phyloP scores from a whole-genome alignment of 768 basidiomycete species.

The Rhizopogon salebrosus region DNA sequence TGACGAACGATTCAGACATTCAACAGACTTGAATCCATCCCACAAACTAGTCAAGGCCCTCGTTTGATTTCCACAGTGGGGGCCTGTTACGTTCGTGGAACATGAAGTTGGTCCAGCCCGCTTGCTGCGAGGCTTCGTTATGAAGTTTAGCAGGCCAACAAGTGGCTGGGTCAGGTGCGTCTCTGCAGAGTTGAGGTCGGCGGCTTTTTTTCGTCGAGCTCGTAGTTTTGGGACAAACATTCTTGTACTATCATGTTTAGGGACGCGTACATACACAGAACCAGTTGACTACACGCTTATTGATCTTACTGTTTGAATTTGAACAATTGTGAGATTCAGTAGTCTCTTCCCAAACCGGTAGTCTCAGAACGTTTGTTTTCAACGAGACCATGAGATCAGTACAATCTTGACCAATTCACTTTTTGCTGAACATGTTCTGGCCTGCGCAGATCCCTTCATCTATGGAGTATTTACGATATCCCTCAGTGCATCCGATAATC shows the following conservation, averaged over 20 bases:
- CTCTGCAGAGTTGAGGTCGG: constrained; percentile 61
- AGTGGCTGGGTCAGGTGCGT: constrained; percentile 38
- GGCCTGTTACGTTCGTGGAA: constrained; percentile 77
- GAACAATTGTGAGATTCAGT: no score
- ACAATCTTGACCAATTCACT: no score
- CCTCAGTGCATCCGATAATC: no score
- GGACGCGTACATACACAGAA: no score
- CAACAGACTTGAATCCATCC: constrained; percentile 6
- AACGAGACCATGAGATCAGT: no score
- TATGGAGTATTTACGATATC: no score
- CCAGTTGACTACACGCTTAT: background rate
- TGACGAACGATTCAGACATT: background rate
- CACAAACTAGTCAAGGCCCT: constrained; percentile 63
- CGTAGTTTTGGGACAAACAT: constrained; percentile 67
- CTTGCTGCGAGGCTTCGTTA: constrained; percentile 52
- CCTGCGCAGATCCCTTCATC: no score
- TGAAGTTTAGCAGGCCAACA: constrained; percentile 45
- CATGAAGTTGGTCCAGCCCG: constrained; percentile 35
- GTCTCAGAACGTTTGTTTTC: background rate
- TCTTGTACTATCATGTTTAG: background rate
- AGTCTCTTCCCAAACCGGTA: no score
- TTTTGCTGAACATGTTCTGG: no score
- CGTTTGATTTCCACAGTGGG: constrained; percentile 38
- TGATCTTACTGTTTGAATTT: background rate
- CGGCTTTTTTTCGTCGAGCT: constrained; percentile 32